Conservation (phyloP, 495 filamentous ascomycete species). For the Penicillium angulare region DNA sequence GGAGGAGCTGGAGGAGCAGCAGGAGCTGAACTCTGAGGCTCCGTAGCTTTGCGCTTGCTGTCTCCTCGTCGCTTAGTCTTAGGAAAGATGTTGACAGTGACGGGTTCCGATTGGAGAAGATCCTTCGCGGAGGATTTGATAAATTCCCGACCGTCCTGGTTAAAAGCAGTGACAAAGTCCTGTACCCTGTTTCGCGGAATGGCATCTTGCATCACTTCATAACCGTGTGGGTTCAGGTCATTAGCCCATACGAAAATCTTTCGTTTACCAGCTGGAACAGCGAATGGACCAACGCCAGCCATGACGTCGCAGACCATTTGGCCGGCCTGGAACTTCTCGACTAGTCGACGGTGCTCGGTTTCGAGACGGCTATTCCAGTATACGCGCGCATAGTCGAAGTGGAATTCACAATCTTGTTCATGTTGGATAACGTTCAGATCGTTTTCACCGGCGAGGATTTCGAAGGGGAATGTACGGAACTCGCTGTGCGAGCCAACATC, state of each 20-base stretch:
- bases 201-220: constrained; percentile 64
- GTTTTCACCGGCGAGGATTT: constrained; percentile 77
- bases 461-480: constrained; percentile 91
- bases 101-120: constrained; percentile 53
- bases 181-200: constrained; percentile 76
- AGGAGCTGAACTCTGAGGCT: too few relatives aligned
- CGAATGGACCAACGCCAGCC: constrained; percentile 96
- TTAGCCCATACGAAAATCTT: constrained; percentile 95
- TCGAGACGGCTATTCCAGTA: constrained; percentile 96
- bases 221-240: constrained; percentile 92
- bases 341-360: constrained; percentile 80
- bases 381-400: constrained; percentile 67
- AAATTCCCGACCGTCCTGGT: constrained; percentile 76
- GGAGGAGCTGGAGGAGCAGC: too few relatives aligned
- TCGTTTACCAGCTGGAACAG: constrained; percentile 85
- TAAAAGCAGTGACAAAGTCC: constrained; percentile 73
- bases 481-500: constrained; percentile 79
- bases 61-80: constrained; percentile 23
- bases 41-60: constrained; percentile 19
- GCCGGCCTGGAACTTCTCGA: constrained; percentile 73
- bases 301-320: constrained; percentile 96
- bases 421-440: constrained; percentile 76
- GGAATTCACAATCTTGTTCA: constrained; percentile 50
- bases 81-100: constrained; percentile 44
- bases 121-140: constrained; percentile 64